Conservation (phyloP, 148 eudicot genomes). For the Bassia scoparia region DNA sequence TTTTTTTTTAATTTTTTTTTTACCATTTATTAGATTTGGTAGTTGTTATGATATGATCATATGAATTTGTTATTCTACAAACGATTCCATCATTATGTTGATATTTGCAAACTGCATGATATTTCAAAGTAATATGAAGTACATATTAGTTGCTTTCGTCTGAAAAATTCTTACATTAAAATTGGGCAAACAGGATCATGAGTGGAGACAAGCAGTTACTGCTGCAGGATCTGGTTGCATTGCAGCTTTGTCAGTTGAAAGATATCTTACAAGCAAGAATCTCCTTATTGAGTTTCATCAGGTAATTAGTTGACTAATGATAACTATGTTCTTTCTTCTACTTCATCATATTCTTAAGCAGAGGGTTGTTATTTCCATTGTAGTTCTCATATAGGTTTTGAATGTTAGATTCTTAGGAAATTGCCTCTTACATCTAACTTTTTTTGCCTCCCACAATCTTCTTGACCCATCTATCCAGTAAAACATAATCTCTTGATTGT, state of each 20-base stretch:
- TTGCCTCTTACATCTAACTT: not conserved
- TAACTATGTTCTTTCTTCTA: no score
- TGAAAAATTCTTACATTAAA: constrained; percentile 10
- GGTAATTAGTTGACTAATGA: constrained; percentile 35
- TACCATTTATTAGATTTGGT: no score
- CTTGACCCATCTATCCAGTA: not conserved
- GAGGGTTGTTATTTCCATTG: no score
- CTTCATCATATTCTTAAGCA: no score
- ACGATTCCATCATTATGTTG: no score
- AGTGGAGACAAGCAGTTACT: constrained; percentile 98
- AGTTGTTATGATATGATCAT: no score
- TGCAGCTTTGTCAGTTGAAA: constrained; percentile 96
- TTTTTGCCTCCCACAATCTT: not conserved
- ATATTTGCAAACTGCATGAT: no score
- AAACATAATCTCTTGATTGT: not conserved
- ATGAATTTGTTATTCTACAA: no score
- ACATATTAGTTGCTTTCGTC: constrained; percentile 4
- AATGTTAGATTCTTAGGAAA: not conserved
- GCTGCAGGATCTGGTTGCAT: constrained; percentile 99
- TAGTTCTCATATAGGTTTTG: not conserved
- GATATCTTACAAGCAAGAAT: constrained; percentile 81
- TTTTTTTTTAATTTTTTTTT: no score
- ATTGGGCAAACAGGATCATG: constrained; percentile 62
- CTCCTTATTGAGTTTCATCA: constrained; percentile 97
- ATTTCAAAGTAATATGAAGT: not conserved